phyloP scores from a whole-genome alignment of 345 rosid species.

The Litchi chinensis region DNA sequence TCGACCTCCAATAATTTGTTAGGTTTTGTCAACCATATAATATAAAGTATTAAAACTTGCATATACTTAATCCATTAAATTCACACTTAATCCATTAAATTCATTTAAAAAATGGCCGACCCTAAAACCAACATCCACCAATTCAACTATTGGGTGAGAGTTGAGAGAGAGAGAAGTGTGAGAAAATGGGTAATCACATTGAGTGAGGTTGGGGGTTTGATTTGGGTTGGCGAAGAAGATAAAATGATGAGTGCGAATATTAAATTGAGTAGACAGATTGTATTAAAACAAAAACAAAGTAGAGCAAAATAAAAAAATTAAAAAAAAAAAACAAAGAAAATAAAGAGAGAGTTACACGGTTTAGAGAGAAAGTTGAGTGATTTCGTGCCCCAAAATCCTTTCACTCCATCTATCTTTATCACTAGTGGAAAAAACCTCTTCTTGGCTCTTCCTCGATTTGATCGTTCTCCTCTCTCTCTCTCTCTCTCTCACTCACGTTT shows the following conservation, averaged over 20 bases:
- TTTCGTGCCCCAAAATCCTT: slow-evolving; percentile 30
- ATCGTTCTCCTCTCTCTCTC: slow-evolving; percentile 40
- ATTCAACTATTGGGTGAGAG: neutral
- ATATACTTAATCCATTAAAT: neutral
- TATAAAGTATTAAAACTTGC: too few species aligned
- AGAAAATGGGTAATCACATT: neutral
- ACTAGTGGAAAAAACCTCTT: slow-evolving; percentile 2
- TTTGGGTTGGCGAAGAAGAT: neutral
- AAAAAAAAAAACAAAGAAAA: neutral
- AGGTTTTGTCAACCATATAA: neutral
- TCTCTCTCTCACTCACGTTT: slow-evolving; percentile 30
- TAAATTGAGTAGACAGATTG: slow-evolving; percentile 27
- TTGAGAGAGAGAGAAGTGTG: neutral
- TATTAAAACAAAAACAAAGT: neutral
- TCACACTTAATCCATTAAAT: neutral
- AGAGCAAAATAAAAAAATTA: neutral
- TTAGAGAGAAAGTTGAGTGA: slow-evolving; percentile 6
- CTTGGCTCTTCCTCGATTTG: slow-evolving; percentile 55
- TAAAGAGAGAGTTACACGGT: neutral
- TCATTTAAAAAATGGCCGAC: neutral
- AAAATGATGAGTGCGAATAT: slow-evolving; percentile 28
- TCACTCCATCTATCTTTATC: slow-evolving; percentile 12
- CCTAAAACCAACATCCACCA: neutral
- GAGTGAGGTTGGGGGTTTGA: neutral
- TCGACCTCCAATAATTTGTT: neutral